Base-by-base conservation (phyloP, 148 eudicot genomes). In the Camellia sinensis region DNA sequence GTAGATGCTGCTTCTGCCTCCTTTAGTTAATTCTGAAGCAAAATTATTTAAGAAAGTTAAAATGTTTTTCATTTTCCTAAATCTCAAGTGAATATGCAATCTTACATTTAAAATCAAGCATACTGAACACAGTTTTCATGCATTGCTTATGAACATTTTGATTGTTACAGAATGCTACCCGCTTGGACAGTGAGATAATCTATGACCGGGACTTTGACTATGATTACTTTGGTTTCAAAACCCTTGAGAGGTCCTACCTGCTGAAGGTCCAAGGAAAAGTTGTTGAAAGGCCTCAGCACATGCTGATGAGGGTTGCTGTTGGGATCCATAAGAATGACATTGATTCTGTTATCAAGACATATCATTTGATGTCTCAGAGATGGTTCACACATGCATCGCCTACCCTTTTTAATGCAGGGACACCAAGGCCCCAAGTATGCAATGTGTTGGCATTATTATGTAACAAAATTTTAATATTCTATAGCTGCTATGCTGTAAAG, bases 321-420 rank as follows among this genome's bases (percentile, higher is more conserved):
- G 98, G 98, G 21, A 95, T 95, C 72, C 97, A 95, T 81, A 93
- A 93, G 81, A 90, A 93, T 57, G 97, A 95, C 73, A 88, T 95
- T 41, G 97, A 93, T 10, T 90, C 97, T 15, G 97, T 83, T 17
- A 83, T 95, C 76, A 83, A 74, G 80, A 95, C 98, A 60, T 95
- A 95, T 66, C 95, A 95, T 85, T 80, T 93, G 74, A 91, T 95
- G 91, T 92, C 95, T 41, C 97, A 95, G 85, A 80, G 96, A 60
- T 91, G 97, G 96, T 93, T 95, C 85, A 93, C 96, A 52, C 98
- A 95, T 87, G 97, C 97, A 79, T 93, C 98, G 29, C 98, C 98
- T 1, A 95, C 98, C 67, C 91, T 95, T 19, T 95, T 95, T 80
- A 91, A 95, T 86, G 93, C 97, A 37, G 98, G 97, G 69, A 95